These are phyloP conservation scores for Talaromyces stipitatus DNA, from an alignment of 495 filamentous ascomycete species.

Conservation along the genomic window DNA sequence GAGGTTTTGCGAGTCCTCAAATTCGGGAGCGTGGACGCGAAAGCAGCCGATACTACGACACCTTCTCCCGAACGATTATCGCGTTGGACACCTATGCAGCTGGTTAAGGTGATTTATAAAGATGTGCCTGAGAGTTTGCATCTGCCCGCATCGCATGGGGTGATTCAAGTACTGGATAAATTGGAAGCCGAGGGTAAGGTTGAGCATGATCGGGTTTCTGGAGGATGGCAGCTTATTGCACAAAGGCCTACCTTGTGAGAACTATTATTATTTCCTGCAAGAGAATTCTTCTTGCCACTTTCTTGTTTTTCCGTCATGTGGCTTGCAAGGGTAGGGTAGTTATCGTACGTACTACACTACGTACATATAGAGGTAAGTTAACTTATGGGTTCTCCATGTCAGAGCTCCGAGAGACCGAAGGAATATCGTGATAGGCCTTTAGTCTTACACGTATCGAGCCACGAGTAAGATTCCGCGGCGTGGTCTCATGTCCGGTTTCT, in stretches of 20 bases:
- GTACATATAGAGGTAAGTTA: not conserved
- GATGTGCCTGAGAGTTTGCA: conserved; percentile 71
- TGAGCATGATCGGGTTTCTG: conserved; percentile 34
- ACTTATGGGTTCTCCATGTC: too few species aligned
- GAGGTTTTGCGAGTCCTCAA: conserved; percentile 68
- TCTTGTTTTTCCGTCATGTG: not conserved
- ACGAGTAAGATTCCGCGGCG: not conserved
- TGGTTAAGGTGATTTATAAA: conserved; percentile 80
- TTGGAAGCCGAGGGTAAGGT: conserved; percentile 59
- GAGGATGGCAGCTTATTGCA: conserved; percentile 44
- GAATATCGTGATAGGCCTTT: not conserved
- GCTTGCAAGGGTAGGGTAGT: not conserved
- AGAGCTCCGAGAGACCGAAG: too few species aligned
- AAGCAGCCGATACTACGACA: conserved; percentile 12
- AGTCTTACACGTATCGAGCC: too few species aligned
- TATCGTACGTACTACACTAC: too few species aligned
- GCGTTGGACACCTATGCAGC: conserved; percentile 62
- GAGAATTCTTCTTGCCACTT: not conserved
- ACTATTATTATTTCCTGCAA: not conserved
- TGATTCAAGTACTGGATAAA: conserved; percentile 62
- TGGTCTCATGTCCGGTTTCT: not conserved
- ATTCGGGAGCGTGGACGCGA: conserved; percentile 24
- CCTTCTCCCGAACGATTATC: conserved; percentile 17
- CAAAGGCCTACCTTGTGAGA: conserved; percentile 26
- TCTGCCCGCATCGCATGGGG: conserved; percentile 59